These are phyloP conservation scores for Coprinopsis marcescibilis DNA, from an alignment of 768 basidiomycete species.

Conservation along the genomic window DNA sequence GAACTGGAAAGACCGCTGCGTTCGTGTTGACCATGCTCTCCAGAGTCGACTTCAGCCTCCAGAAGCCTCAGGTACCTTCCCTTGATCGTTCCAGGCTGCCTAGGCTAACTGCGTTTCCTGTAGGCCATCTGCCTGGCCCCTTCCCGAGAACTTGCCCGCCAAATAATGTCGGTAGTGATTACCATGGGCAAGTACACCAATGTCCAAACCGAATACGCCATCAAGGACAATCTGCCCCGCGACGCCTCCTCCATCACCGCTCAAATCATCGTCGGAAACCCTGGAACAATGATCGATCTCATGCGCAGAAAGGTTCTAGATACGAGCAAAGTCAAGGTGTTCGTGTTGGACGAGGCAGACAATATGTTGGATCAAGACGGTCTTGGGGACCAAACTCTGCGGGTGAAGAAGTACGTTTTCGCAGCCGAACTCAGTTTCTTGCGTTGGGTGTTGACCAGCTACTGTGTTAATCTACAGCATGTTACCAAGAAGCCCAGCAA, in stretches of 20 bases:
- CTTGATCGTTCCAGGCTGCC: background rate
- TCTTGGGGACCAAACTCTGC: conserved; percentile 87
- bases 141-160: conserved; percentile 92
- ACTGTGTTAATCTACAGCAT: conserved; percentile 33
- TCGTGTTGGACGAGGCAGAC: conserved; percentile 97
- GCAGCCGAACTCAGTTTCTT: background rate
- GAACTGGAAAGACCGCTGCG: conserved; percentile 98
- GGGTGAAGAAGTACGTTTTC: conserved; percentile 80
- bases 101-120: background rate
- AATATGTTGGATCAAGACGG: conserved; percentile 97
- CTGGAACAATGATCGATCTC: conserved; percentile 90
- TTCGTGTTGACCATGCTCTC: conserved; percentile 97
- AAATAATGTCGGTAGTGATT: conserved; percentile 93
- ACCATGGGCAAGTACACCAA: conserved; percentile 94
- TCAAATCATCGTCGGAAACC: conserved; percentile 93
- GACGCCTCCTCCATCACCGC: conserved; percentile 67
- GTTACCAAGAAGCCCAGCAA: conserved; percentile 38
- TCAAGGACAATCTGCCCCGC: conserved; percentile 77
- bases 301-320: conserved; percentile 71
- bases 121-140: conserved; percentile 97
- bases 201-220: conserved; percentile 92
- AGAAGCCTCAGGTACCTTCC: conserved; percentile 70
- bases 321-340: conserved; percentile 75
- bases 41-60: conserved; percentile 77
- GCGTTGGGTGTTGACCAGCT: background rate